Conservation (phyloP, 192 early-diverging fungal genomes). For the Linnemannia hyalina region DNA sequence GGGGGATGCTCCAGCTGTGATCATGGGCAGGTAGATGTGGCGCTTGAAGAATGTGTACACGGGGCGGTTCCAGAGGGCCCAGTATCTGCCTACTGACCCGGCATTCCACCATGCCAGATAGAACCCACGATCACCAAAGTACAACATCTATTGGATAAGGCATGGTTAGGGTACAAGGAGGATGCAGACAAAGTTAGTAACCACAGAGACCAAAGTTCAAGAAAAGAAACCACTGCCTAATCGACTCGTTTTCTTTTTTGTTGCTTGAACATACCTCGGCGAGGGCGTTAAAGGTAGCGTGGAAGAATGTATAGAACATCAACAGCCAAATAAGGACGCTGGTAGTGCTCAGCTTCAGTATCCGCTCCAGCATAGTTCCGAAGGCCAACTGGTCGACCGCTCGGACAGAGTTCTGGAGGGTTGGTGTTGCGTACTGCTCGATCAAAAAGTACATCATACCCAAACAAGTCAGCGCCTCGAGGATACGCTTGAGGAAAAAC, state of each 20-base stretch:
- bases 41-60: slow-evolving; percentile 91
- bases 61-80: slow-evolving; percentile 93
- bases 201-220: neutral
- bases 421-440: slow-evolving; percentile 85
- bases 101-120: slow-evolving; percentile 95
- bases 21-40: slow-evolving; percentile 88
- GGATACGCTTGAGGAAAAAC: slow-evolving; percentile 83
- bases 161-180: neutral
- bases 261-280: slow-evolving; percentile 67
- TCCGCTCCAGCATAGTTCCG: slow-evolving; percentile 79
- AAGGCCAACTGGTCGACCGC: slow-evolving; percentile 79
- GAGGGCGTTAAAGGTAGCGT: slow-evolving; percentile 81
- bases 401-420: slow-evolving; percentile 79
- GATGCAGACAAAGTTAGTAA: neutral
- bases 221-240: neutral
- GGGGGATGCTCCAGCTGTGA: slow-evolving; percentile 73
- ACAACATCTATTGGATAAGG: slow-evolving; percentile 62
- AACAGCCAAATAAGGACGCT: slow-evolving; percentile 88
- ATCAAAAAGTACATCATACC: slow-evolving; percentile 86
- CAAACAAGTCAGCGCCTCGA: slow-evolving; percentile 73
- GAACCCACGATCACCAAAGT: slow-evolving; percentile 91
- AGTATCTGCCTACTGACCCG: slow-evolving; percentile 82
- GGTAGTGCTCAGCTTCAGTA: slow-evolving; percentile 84
- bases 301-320: slow-evolving; percentile 91
- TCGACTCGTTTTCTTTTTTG: neutral